Base-by-base conservation (phyloP, 306 rosid genomes). In the Corylus avellana region DNA sequence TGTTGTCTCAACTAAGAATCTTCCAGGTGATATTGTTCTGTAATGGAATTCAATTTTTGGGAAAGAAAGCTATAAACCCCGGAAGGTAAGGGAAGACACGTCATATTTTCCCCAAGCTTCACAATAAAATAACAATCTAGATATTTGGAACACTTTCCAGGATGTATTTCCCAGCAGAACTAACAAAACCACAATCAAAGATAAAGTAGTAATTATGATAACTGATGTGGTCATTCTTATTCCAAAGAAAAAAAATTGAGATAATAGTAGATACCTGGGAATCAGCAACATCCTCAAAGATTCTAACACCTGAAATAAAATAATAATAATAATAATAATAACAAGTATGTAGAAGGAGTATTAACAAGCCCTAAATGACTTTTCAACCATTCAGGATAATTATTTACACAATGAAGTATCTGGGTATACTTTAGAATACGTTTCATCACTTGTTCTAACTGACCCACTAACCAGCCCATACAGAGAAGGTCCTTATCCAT, bases 261-360 rank as follows among this genome's bases (percentile, higher is more conserved):
- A 69, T 37, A 4, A 64, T 50, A 58, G 79, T 56, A 48, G 54
- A 76, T 83, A 92, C 98, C 97, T 89, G 90, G 85, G 80, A 55
- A 69, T 74, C 74, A 12, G 92, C 83, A 82, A 92, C 84, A 83
- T 95, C 98, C 87, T 95, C 98, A 81, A 95, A 91, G 81, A 95
- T 79, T 86, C 98, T 84, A 78, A 95, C 90, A 74, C 98, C 98
- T 95, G 95, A 77, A 84, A 84, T 47, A 74, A 87, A 80, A 81
- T 81, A 81, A 12, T 2, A 29, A 29, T 2, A 29, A 37, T 3
- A 42, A 42, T 42, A 42, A 42, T 3, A 3, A 42, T 5, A 32
- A 61, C 29, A 72, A 81, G 46, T 46, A 72, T 44, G 7, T 49
- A 50, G 59, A 48, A 79, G 58, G 13, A 57, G 39, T 79, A 32